A percentile compares a stretch with the other conserved stretches of the same genome.
Conservation (phyloP, 306 rosid species). For the Argentina anserina region DNA sequence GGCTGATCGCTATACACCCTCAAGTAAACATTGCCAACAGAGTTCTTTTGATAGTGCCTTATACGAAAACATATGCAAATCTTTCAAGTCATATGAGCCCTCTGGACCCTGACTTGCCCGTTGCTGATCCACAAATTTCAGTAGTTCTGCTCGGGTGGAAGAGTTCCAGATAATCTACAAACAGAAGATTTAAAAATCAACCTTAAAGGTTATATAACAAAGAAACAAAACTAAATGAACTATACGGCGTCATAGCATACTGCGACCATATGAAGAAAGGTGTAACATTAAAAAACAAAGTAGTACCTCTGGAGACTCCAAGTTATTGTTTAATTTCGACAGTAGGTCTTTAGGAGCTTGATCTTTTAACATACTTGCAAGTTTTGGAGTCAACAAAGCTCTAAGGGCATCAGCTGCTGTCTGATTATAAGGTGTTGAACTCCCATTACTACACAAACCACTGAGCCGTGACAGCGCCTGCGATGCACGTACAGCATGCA, state of each 20-base stretch:
- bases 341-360: conserved; percentile 80
- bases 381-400: conserved; percentile 90
- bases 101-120: conserved; percentile 86
- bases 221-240: conserved; percentile 1
- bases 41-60: conserved; percentile 81
- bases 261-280: not conserved
- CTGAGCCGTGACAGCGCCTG: conserved; percentile 88
- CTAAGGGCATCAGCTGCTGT: conserved; percentile 67
- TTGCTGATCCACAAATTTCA: conserved; percentile 93
- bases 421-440: conserved; percentile 65
- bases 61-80: conserved; percentile 58
- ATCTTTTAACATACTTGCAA: conserved; percentile 85
- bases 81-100: conserved; percentile 83
- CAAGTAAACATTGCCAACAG: conserved; percentile 94
- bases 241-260: not conserved
- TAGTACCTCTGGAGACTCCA: conserved; percentile 96
- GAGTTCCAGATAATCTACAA: conserved; percentile 95
- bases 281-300: not conserved
- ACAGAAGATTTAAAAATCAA: conserved; percentile 10
- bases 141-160: conserved; percentile 80
- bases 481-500: conserved; percentile 76
- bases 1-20: conserved; percentile 99
- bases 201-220: too few relatives aligned
- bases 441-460: conserved; percentile 72
- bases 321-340: conserved; percentile 74